A percentile compares a stretch with the other conserved stretches of the same genome.
Conservation (phyloP, 495 filamentous ascomycete genomes). For the Friedmanniomyces endolithicus region DNA sequence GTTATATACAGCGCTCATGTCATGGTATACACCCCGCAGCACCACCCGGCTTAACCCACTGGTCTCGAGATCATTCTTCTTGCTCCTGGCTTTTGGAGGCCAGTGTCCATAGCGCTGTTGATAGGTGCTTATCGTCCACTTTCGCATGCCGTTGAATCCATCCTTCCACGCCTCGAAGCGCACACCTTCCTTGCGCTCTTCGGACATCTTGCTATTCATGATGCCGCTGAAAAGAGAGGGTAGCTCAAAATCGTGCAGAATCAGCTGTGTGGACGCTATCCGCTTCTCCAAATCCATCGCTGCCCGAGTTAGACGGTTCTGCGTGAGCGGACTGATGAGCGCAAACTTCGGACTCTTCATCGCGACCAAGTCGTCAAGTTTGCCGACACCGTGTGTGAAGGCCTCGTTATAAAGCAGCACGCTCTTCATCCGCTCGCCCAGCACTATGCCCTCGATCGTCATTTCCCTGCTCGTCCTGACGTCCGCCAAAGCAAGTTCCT, state of each 20-base stretch:
- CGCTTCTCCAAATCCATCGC: slow-evolving; percentile 65
- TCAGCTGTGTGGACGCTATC: slow-evolving; percentile 49
- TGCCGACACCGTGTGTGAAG: slow-evolving; percentile 86
- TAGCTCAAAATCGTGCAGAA: slow-evolving; percentile 76
- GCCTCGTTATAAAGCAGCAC: slow-evolving; percentile 76
- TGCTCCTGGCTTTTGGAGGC: slow-evolving; percentile 77
- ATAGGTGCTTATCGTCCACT: slow-evolving; percentile 63
- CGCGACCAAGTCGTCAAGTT: slow-evolving; percentile 60
- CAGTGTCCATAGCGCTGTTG: slow-evolving; percentile 77
- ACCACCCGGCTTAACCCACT: slow-evolving; percentile 74
- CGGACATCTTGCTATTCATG: slow-evolving; percentile 61
- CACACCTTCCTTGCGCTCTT: slow-evolving; percentile 55
- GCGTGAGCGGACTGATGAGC: slow-evolving; percentile 56
- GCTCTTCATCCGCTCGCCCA: slow-evolving; percentile 76
- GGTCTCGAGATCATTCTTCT: slow-evolving; percentile 83
- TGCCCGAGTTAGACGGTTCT: slow-evolving; percentile 67
- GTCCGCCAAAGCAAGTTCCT: slow-evolving; percentile 65
- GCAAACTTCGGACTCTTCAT: slow-evolving; percentile 55
- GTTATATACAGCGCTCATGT: slow-evolving; percentile 79
- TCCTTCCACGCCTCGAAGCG: slow-evolving; percentile 75
- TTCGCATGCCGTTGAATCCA: slow-evolving; percentile 60
- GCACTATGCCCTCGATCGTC: slow-evolving; percentile 75
- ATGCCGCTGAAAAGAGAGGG: slow-evolving; percentile 81
- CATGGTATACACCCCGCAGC: slow-evolving; percentile 68
- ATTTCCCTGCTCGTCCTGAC: slow-evolving; percentile 74